A percentile compares a stretch with the other conserved stretches of the same genome.
Evolutionary conservation across 495 filamentous ascomycete genomes (phyloP).

Genomic region (Aspergillus egyptiacus): DNA sequence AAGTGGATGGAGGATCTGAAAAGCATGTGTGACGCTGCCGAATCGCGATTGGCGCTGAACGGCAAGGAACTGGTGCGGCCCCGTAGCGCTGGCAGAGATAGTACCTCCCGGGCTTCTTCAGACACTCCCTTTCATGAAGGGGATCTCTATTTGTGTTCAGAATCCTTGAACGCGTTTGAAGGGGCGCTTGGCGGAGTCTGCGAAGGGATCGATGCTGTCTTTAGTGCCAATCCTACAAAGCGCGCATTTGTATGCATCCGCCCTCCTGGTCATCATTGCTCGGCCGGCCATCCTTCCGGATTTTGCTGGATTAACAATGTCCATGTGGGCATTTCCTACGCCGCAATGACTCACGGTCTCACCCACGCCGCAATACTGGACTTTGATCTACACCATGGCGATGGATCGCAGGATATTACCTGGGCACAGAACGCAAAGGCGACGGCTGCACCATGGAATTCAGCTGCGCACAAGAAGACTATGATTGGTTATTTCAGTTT

Average conservation of each 20-base stretch:
- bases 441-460: slow-evolving; percentile 53
- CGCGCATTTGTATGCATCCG: slow-evolving; percentile 80
- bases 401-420: slow-evolving; percentile 87
- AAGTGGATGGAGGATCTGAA: slow-evolving; percentile 91
- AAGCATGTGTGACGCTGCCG: slow-evolving; percentile 72
- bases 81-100: slow-evolving; percentile 37
- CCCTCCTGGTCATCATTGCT: slow-evolving; percentile 93
- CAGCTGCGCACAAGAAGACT: slow-evolving; percentile 65
- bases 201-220: slow-evolving; percentile 84
- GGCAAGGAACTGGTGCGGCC: slow-evolving; percentile 72
- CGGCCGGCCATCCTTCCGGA: slow-evolving; percentile 76
- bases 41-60: slow-evolving; percentile 61
- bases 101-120: slow-evolving; percentile 24
- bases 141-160: slow-evolving; percentile 81
- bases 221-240: slow-evolving; percentile 50
- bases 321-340: slow-evolving; percentile 91
- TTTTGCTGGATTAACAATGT: slow-evolving; percentile 99
- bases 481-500: slow-evolving; percentile 92
- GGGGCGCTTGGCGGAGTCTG: slow-evolving; percentile 84
- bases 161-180: slow-evolving; percentile 80
- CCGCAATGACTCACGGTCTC: slow-evolving; percentile 69
- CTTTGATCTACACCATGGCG: slow-evolving; percentile 94
- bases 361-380: slow-evolving; percentile 96
- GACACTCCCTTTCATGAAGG: slow-evolving; percentile 62
- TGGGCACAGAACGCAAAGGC: slow-evolving; percentile 76